Percentiles rank a stretch among this genome's conserved stretches.
Conservation (phyloP, 1,284 basidiomycete species). For the Leccinum pachyderme region DNA sequence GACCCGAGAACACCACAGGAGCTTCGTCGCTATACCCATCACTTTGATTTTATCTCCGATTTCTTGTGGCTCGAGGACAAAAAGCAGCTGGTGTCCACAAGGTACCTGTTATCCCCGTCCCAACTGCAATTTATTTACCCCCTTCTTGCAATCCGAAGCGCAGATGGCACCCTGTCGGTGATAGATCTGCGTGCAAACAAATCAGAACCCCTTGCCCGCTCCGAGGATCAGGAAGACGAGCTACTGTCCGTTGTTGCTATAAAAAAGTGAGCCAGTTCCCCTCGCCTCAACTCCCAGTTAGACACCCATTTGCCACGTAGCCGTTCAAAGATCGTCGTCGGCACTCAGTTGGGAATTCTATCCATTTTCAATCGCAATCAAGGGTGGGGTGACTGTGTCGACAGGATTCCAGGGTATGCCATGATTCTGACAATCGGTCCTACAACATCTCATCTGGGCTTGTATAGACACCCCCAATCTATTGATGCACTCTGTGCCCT, state of each 20-base stretch:
- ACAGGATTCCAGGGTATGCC: constrained; percentile 82
- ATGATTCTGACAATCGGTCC: neutral
- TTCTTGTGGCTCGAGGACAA: constrained; percentile 86
- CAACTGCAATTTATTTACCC: constrained; percentile 24
- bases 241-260: constrained; percentile 82
- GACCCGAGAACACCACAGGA: constrained; percentile 72
- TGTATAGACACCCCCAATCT: constrained; percentile 76
- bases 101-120: constrained; percentile 42
- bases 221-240: constrained; percentile 96
- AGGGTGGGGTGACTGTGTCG: constrained; percentile 92
- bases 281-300: neutral
- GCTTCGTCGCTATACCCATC: constrained; percentile 76
- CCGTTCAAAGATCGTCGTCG: constrained; percentile 80
- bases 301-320: constrained; percentile 36
- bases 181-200: constrained; percentile 85
- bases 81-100: constrained; percentile 82
- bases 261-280: constrained; percentile 54
- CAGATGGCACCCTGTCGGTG: constrained; percentile 88
- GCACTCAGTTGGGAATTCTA: constrained; percentile 89
- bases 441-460: constrained; percentile 8
- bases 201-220: constrained; percentile 70
- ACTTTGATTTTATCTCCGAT: constrained; percentile 95
- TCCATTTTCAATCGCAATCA: constrained; percentile 85
- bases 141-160: constrained; percentile 46
- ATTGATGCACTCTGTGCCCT: constrained; percentile 81